Percentiles rank a stretch among this genome's conserved stretches.
These are phyloP conservation scores for Syzygium malaccense DNA, from an alignment of 441 rosid genomes.

Conservation along the genomic window DNA sequence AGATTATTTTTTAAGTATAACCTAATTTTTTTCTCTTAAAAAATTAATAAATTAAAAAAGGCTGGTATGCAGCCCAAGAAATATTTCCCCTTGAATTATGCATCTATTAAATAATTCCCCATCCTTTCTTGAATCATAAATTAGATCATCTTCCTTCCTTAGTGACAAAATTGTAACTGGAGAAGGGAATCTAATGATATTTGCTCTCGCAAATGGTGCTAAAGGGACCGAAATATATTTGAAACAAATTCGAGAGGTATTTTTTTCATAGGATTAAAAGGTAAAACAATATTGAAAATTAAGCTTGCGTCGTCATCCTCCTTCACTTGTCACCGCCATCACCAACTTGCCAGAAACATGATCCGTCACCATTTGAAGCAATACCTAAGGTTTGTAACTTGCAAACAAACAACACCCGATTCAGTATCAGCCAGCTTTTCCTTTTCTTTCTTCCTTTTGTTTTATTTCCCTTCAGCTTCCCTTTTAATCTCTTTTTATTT, in stretches of 20 bases:
- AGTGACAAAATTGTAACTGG: not conserved
- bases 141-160: not conserved
- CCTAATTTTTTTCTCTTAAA: not conserved
- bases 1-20: not conserved
- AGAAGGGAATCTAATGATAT: not conserved
- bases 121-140: not conserved
- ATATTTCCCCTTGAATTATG: not conserved
- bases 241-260: not conserved
- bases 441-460: not conserved
- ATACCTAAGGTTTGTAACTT: not conserved
- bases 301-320: not conserved
- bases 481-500: not conserved
- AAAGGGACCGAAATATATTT: not conserved
- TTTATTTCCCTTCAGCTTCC: not conserved
- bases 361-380: not conserved
- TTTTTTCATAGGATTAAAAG: not conserved
- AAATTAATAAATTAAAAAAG: not conserved
- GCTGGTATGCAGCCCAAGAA: not conserved
- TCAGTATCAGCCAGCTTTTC: not conserved
- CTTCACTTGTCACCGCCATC: not conserved
- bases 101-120: not conserved
- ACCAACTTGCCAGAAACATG: not conserved
- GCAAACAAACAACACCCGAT: not conserved
- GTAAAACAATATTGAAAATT: not conserved
- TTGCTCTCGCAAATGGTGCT: not conserved